Base-by-base conservation (phyloP, 2,329 filamentous ascomycete species). In the Colletotrichum phormii region DNA sequence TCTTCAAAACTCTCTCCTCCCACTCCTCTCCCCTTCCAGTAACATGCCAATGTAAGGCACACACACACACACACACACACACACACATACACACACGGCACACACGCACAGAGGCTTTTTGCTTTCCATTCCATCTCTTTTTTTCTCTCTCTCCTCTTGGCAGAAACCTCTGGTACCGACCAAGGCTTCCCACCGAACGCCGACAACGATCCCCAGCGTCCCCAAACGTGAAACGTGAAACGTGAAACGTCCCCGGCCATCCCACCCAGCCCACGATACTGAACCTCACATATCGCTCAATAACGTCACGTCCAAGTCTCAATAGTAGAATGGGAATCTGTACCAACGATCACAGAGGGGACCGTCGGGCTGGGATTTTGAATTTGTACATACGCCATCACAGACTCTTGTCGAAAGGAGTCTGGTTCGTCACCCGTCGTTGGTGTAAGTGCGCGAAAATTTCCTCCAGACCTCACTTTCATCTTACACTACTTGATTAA, bases 201-300 rank as follows among this genome's bases (percentile, higher is more conserved):
- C 46, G 66, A 54, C 55, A 46, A 65, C 24, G 54, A 49, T 62
- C 15, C 65, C 60, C 55, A 29, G 65, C 35, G 59, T 42, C 26
- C 24, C 9, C 29, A 58, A 59, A 72, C 54, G 22, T 70, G 70
- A 69, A 72, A 70, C 70, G n/a, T n/a, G n/a, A n/a, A n/a, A n/a
- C n/a, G n/a, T n/a, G n/a, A n/a, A n/a, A n/a, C n/a, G 18, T 22
- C 58, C 58, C 13, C 26, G 63, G 15, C 37, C 15, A 42, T 42
- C 37, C 37, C 46, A 57, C 24, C 53, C 59, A 31, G 57, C 57
- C 35, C n/a, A 7, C 57, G 53, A 59, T 72, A 72, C 51, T 58
- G 31, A 59, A 42, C 18, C 26, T 42, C 42, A 59, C 37, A 68
- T 63, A 72, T 68, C 53, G n/a, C 42, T 31, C 26, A 49, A 70